Evolutionary conservation across 2,329 filamentous ascomycete genomes (phyloP).

Genomic region (Lasiodiplodia hormozganensis): DNA sequence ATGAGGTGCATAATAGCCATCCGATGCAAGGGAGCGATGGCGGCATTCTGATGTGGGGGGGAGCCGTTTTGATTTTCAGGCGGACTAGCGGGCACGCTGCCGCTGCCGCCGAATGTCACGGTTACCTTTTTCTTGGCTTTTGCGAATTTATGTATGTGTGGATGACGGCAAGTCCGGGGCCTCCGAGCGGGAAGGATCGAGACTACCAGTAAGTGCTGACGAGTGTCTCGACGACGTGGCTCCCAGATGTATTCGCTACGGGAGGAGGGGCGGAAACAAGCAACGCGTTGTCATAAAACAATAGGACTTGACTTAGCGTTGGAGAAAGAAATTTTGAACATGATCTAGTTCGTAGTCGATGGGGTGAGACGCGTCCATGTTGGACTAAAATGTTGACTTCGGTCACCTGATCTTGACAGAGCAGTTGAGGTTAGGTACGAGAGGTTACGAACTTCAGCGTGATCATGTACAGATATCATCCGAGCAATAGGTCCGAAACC

Average conservation of each 20-base stretch:
- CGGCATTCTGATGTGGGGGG: no score
- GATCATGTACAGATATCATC: not conserved
- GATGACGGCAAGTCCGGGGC: not conserved
- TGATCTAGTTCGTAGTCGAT: not conserved
- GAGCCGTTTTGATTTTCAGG: not conserved
- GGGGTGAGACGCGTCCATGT: not conserved
- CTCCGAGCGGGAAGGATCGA: not conserved
- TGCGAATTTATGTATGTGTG: not conserved
- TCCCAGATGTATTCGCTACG: not conserved
- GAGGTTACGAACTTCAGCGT: not conserved
- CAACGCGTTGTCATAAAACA: not conserved
- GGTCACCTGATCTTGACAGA: not conserved
- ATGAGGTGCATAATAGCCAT: no score
- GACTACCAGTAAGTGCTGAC: not conserved
- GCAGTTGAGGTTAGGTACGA: not conserved
- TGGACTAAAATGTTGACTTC: not conserved
- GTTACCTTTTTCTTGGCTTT: not conserved
- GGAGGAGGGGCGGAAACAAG: not conserved
- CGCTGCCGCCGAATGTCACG: not conserved
- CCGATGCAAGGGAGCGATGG: no score
- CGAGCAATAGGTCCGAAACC: not conserved
- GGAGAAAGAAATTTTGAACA: not conserved
- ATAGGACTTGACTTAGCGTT: not conserved
- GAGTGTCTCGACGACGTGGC: not conserved
- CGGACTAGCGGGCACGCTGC: not conserved